Conservation (phyloP, 257 asterid genomes). For the Solanum lignicaule region DNA sequence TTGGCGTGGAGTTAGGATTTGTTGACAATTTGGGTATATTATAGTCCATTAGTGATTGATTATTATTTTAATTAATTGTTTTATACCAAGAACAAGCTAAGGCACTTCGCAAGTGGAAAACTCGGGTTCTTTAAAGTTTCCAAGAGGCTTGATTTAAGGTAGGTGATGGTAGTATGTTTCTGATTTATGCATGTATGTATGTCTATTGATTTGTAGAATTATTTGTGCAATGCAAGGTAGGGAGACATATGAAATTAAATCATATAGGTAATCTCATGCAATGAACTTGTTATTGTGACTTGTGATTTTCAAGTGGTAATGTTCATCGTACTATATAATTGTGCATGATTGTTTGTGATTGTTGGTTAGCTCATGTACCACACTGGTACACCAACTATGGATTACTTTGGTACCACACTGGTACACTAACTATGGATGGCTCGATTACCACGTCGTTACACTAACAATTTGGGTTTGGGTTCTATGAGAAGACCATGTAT, state of each 20-base stretch:
- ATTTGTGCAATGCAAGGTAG: not conserved
- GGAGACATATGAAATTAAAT: too few species aligned
- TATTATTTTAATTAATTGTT: too few species aligned
- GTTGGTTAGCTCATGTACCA: not conserved
- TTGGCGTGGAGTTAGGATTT: not conserved
- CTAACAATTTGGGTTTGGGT: not conserved
- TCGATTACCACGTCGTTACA: not conserved
- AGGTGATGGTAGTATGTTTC: not conserved
- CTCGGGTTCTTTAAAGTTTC: not conserved
- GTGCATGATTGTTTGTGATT: not conserved
- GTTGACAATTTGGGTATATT: not conserved
- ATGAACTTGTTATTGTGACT: not conserved
- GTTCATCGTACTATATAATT: not conserved
- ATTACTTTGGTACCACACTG: not conserved
- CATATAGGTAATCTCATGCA: too few species aligned
- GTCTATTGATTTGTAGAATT: not conserved
- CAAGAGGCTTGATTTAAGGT: not conserved
- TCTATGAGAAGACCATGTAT: not conserved
- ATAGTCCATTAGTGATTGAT: not conserved
- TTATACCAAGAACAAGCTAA: not conserved
- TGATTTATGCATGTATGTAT: too few species aligned
- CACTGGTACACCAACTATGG: not conserved
- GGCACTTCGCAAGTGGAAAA: not conserved
- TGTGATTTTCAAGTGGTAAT: not conserved
- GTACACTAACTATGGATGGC: not conserved